Evolutionary conservation across 108 stramenopile genomes (phyloP), one percentile per base, ranked within the genome.

Genomic region (Cyclotella baltica): DNA sequence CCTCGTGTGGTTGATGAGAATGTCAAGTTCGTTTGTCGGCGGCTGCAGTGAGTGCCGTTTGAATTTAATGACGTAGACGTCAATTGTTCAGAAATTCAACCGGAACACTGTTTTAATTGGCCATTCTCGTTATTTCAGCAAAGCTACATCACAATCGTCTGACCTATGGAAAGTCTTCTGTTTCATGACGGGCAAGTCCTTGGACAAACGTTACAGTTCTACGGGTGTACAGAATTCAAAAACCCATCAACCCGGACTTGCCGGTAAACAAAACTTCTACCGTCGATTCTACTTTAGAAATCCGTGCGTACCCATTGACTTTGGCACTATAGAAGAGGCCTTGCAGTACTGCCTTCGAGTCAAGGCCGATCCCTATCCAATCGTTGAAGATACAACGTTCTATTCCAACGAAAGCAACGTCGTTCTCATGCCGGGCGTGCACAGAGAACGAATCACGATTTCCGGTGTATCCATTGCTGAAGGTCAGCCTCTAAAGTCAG

Each of bases 221-320:
- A n/a, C 18, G n/a, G n/a, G 19, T n/a, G n/a, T n/a, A n/a, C 2
- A 30, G 29, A 40, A 1, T 34, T 18, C 1, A 31, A 28, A 29
- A 18, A 53, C 19, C 10, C 18, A 33, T n/a, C 8, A 53, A 35
- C 36, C 3, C 29, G 25, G 40, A 6, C 20, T 55, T 25, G 25
- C 13, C 5, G n/a, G 55, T 11, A 25, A 25, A n/a, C 4, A 25
- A n/a, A 75, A 75, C 63, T 51, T 43, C 1, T 75, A 67, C 23
- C 36, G 76, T 9, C 46, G 28, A 3, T 67, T 65, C 53, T 78
- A 78, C 47, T 57, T 16, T 50, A 46, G 64, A 0, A 78, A 78
- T 66, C 77, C 77, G 1, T 73, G 72, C 23, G 77, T 78, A 10
- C 77, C 77, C 1, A 27, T 78, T 22, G 77, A 78, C 56, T 78